Evolutionary conservation across 2,329 filamentous ascomycete genomes (phyloP).

Genomic region (Alternaria sp.): DNA sequence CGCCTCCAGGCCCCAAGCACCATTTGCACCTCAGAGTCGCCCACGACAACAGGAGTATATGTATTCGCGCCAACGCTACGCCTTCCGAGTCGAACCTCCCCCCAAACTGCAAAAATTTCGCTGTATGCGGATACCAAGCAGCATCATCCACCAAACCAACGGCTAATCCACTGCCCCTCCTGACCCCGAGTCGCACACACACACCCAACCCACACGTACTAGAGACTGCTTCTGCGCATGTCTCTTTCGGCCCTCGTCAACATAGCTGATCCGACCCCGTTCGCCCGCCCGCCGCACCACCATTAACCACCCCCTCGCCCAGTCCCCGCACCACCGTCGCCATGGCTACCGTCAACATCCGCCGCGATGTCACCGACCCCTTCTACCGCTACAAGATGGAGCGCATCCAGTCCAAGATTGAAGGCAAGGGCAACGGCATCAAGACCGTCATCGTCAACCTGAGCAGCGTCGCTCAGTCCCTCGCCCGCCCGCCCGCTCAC

Average conservation of each 20-base stretch:
- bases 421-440: slow-evolving; percentile 99
- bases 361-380: slow-evolving; percentile 92
- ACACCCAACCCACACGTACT: slow-evolving; percentile 36
- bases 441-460: slow-evolving; percentile 98
- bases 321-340: slow-evolving; percentile 59
- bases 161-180: slow-evolving; percentile 69
- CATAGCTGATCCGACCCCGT: slow-evolving; percentile 44
- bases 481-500: slow-evolving; percentile 90
- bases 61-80: slow-evolving; percentile 97
- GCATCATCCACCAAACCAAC: slow-evolving; percentile 86
- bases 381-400: slow-evolving; percentile 99
- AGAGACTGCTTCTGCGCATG: slow-evolving; percentile 60
- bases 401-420: slow-evolving; percentile 96
- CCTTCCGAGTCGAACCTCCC: slow-evolving; percentile 92
- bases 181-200: slow-evolving; percentile 49
- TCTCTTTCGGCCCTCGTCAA: slow-evolving; percentile 66
- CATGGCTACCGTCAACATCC: slow-evolving; percentile 99
- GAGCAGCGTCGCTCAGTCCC: slow-evolving; percentile 87
- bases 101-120: slow-evolving; percentile 97
- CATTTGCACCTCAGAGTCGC: slow-evolving; percentile 37
- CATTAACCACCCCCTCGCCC: slow-evolving; percentile 38
- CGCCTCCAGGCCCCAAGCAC: slow-evolving; percentile 37
- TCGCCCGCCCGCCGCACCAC: slow-evolving; percentile 37
- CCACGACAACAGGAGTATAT: slow-evolving; percentile 74
- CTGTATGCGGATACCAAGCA: slow-evolving; percentile 93